These are phyloP conservation scores for Pezicula rhizophila DNA, from an alignment of 2,329 filamentous ascomycete species.

Conservation along the genomic window DNA sequence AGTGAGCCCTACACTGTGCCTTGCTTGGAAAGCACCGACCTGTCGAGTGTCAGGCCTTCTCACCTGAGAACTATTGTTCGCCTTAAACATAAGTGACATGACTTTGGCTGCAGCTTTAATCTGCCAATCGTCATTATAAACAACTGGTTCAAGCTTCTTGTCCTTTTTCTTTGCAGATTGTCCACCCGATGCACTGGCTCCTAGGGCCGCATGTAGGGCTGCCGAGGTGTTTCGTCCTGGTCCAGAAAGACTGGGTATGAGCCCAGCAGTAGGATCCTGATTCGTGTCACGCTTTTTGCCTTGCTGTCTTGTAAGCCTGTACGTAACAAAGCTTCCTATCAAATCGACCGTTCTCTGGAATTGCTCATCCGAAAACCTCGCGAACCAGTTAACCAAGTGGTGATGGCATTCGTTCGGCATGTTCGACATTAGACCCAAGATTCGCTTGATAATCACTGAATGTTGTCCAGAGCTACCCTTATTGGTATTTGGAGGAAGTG, in stretches of 20 bases:
- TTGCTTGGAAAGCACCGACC: conserved; percentile 27
- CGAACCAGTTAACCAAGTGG: conserved; percentile 72
- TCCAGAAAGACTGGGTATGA: conserved; percentile 68
- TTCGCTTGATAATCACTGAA: conserved; percentile 78
- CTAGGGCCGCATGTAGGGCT: conserved; percentile 73
- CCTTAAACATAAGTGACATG: conserved; percentile 74
- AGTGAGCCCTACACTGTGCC: conserved; percentile 32
- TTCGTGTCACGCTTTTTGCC: conserved; percentile 57
- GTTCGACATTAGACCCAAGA: conserved; percentile 75
- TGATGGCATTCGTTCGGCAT: conserved; percentile 70
- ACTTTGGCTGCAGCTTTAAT: conserved; percentile 74
- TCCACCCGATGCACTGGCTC: conserved; percentile 43
- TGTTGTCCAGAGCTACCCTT: conserved; percentile 53
- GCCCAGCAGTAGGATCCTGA: conserved; percentile 55
- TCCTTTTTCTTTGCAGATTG: conserved; percentile 47
- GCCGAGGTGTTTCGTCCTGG: conserved; percentile 54
- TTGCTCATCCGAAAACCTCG: conserved; percentile 58
- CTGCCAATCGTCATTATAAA: conserved; percentile 85
- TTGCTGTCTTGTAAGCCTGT: conserved; percentile 67
- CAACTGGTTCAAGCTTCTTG: conserved; percentile 47
- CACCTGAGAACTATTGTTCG: conserved; percentile 56
- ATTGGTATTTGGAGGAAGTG: conserved; percentile 6
- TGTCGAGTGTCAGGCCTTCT: conserved; percentile 33
- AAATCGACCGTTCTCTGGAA: conserved; percentile 74
- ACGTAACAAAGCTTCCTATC: conserved; percentile 71